Evolutionary conservation across 2,329 filamentous ascomycete species (phyloP).

Genomic region (Coniochaeta pulveracea): DNA sequence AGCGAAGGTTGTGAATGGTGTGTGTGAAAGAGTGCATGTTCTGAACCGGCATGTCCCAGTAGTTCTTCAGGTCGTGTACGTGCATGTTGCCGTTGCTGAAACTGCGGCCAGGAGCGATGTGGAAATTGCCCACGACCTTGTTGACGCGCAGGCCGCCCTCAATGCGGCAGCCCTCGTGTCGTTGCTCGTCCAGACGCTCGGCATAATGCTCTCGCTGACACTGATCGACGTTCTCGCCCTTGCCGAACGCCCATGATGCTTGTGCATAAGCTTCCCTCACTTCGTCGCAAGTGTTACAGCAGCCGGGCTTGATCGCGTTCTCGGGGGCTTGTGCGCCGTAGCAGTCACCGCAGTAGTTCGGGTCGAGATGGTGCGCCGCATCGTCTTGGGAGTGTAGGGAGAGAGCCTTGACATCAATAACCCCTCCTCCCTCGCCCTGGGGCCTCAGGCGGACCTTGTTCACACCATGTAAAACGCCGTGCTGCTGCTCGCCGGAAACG

Average conservation of each 20-base stretch:
- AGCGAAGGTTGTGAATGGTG: constrained; percentile 76
- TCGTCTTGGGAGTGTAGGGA: constrained; percentile 61
- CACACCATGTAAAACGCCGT: constrained; percentile 84
- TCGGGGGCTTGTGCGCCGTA: constrained; percentile 71
- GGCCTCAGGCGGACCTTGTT: constrained; percentile 77
- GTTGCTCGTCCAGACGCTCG: constrained; percentile 77
- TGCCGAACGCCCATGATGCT: constrained; percentile 86
- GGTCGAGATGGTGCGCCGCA: constrained; percentile 67
- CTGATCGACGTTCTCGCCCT: constrained; percentile 87
- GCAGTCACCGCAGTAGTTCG: constrained; percentile 85
- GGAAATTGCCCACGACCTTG: constrained; percentile 98
- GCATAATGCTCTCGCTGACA: constrained; percentile 91
- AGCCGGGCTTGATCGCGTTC: constrained; percentile 67
- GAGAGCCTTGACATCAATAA: constrained; percentile 60
- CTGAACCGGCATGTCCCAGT: constrained; percentile 62
- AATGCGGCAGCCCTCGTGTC: constrained; percentile 86
- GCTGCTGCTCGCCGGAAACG: constrained; percentile 92
- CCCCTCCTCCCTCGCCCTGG: constrained; percentile 60
- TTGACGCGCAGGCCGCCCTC: constrained; percentile 90
- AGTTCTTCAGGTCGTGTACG: constrained; percentile 94
- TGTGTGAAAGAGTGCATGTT: constrained; percentile 81
- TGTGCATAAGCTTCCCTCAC: constrained; percentile 88
- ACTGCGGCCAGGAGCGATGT: constrained; percentile 88
- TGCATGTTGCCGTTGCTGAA: constrained; percentile 97
- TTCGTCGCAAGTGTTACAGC: constrained; percentile 95